phyloP scores from a whole-genome alignment of 139 green algal species.

The Volvox africanus region DNA sequence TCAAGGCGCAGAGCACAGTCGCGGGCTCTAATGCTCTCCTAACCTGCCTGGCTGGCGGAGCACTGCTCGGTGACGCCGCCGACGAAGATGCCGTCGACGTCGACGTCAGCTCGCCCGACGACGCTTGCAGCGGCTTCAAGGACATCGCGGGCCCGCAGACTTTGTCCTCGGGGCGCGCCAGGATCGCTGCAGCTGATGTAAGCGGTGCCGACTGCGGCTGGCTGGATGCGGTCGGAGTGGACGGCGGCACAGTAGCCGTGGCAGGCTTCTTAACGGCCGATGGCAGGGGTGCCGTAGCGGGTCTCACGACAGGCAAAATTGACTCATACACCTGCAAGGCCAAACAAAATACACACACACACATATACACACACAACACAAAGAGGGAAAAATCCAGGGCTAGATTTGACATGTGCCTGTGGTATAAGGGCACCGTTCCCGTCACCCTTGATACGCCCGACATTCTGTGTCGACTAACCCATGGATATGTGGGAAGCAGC shows the following conservation, averaged over 20 bases:
- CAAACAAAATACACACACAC: background rate
- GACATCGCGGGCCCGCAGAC: background rate
- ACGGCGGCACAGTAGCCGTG: background rate
- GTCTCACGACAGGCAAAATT: background rate
- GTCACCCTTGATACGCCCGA: too few species aligned
- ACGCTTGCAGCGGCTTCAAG: background rate
- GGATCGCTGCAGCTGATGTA: background rate
- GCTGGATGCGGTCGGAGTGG: background rate
- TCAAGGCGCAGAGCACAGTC: background rate
- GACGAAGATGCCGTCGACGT: background rate
- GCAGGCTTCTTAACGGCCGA: background rate
- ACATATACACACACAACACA: background rate
- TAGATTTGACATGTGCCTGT: too few species aligned
- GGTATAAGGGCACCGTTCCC: too few species aligned
- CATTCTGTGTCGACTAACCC: too few species aligned
- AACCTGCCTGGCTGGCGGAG: background rate
- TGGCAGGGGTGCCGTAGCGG: background rate
- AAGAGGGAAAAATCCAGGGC: too few species aligned
- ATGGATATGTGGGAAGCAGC: too few species aligned
- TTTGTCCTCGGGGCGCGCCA: background rate
- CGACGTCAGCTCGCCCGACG: background rate
- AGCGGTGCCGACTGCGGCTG: background rate
- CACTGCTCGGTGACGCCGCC: background rate
- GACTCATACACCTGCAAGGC: slow-evolving; percentile 31
- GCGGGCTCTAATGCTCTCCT: background rate